Conservation (phyloP, 2,329 filamentous ascomycete species). For the Hymenoscyphus repandus region DNA sequence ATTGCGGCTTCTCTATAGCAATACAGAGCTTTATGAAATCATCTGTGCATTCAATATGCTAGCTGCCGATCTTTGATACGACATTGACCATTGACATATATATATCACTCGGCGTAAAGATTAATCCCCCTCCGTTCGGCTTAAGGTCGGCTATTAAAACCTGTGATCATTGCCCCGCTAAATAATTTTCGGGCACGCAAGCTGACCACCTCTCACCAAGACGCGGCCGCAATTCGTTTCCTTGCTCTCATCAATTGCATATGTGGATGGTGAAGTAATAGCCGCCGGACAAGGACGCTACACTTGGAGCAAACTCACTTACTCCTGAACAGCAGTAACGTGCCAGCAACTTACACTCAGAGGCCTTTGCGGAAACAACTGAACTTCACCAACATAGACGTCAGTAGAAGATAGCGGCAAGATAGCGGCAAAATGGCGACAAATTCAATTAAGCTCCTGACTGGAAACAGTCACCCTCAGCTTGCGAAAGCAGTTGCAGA, state of each 20-base stretch:
- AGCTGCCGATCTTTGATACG: no score
- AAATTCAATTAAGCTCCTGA: slow-evolving; percentile 71
- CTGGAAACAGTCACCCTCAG: slow-evolving; percentile 69
- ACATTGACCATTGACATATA: no score
- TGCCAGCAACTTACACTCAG: not conserved
- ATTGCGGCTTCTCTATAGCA: slow-evolving; percentile 9
- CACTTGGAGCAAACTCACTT: not conserved
- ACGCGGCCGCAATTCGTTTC: not conserved
- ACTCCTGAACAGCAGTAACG: not conserved
- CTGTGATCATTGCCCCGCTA: slow-evolving; percentile 12
- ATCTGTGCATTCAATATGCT: not conserved
- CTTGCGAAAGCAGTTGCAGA: slow-evolving; percentile 58
- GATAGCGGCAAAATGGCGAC: slow-evolving; percentile 50
- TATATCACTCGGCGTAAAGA: no score
- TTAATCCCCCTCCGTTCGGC: no score
- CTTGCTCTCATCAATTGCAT: not conserved
- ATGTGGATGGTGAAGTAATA: not conserved
- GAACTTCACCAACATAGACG: not conserved
- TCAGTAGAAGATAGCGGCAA: not conserved
- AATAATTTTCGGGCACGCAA: slow-evolving; percentile 8
- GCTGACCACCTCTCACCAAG: not conserved
- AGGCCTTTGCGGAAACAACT: not conserved
- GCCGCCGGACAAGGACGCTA: no score
- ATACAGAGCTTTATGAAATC: slow-evolving; percentile 7
- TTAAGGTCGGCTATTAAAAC: not conserved